phyloP scores from a whole-genome alignment of 306 rosid genomes.

The Trifolium dubium region DNA sequence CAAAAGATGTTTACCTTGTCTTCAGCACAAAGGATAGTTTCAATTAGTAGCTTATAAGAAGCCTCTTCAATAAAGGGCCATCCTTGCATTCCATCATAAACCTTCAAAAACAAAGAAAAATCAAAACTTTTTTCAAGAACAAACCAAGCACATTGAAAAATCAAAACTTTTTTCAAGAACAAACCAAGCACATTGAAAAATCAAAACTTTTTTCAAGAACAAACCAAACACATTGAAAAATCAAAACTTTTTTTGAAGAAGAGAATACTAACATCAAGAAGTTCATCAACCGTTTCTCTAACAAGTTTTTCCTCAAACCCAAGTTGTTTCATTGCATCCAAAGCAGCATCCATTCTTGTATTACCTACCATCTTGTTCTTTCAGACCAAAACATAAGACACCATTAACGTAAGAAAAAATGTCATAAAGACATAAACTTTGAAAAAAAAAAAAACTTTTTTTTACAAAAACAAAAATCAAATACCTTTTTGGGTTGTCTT shows the following conservation, averaged over 20 bases:
- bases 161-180: neutral
- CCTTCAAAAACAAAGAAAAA: constrained; percentile 40
- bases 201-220: neutral
- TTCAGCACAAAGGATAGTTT: constrained; percentile 41
- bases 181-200: constrained; percentile 7
- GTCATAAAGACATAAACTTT: neutral
- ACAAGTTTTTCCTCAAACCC: constrained; percentile 41
- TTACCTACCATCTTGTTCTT: constrained; percentile 13
- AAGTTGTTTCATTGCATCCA: constrained; percentile 46
- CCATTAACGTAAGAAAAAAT: neutral
- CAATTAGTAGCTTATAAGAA: constrained; percentile 49
- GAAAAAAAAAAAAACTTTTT: neutral
- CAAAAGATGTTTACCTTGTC: constrained; percentile 25
- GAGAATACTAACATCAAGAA: constrained; percentile 46
- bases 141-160: constrained; percentile 7
- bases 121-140: neutral
- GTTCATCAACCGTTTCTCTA: constrained; percentile 42
- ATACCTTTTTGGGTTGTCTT: neutral
- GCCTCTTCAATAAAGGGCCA: constrained; percentile 56
- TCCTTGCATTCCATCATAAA: constrained; percentile 54
- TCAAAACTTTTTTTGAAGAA: neutral
- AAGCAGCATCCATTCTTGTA: constrained; percentile 50
- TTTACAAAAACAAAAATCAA: no score
- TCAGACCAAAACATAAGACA: constrained; percentile 14
- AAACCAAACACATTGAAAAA: constrained; percentile 6